Evolutionary conservation across 345 rosid species (phyloP), one percentile per base, ranked within the genome.

Genomic region (Brassica rapa): DNA sequence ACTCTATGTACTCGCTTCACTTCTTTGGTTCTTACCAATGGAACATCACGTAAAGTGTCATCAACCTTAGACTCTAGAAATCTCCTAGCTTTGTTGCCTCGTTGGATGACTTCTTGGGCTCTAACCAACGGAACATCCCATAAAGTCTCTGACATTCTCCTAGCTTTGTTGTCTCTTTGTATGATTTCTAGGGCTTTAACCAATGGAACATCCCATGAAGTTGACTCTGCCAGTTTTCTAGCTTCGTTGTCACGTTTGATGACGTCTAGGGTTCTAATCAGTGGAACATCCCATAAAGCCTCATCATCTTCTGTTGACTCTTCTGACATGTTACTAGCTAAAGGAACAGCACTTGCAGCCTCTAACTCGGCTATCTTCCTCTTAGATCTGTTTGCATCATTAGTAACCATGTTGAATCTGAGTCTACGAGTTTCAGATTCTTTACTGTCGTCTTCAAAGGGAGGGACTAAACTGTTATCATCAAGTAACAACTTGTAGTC

Each of bases 361-460:
- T 66, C 63, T 0, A 67, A 30, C 56, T 24, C 57, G 12, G 24
- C 69, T 1, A 73, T 0, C 25, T 53, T 79, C 25, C 70, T 23
- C 68, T 59, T 66, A 12, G 71, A n/a, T 59, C 49, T 65, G 61
- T 64, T 65, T 1, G 70, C 60, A 9, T 19, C 62, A 30, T 4
- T n/a, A 49, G 56, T 1, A 49, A 49, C 2, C 19, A 49, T 49
- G 51, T 12, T 3, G 51, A 43, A 11, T 0, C 3, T 68, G 67
- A 68, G 78, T 16, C 5, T 68, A 79, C 82, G 82, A 62, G 35
- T 68, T 4, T 73, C 59, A 25, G 70, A 73, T 33, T 4, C 57
- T 8, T 24, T 66, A 68, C 6, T 33, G 12, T 35, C 66, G n/a
- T 15, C 55, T 61, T 62, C 78, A 25, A 61, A 68, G 46, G 32